Conservation (phyloP, 2,329 filamentous ascomycete genomes). For the Blumeria hordei region DNA sequence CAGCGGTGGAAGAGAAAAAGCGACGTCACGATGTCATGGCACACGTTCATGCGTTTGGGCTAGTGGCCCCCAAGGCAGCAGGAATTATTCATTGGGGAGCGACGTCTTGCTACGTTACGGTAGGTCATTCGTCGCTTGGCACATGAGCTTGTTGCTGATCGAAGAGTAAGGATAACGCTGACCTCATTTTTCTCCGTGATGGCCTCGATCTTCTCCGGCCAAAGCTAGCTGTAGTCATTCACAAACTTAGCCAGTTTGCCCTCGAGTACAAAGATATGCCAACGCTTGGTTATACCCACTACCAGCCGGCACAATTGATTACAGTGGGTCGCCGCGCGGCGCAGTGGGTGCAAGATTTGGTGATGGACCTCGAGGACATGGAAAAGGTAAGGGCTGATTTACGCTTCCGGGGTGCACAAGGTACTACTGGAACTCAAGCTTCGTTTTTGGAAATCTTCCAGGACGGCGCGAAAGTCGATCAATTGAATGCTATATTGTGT, state of each 20-base stretch:
- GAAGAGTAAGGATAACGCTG: conserved; percentile 35
- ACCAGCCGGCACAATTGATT: conserved; percentile 11
- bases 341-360: conserved; percentile 52
- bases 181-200: conserved; percentile 48
- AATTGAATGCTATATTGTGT: conserved; percentile 30
- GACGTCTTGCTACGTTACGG: conserved; percentile 9
- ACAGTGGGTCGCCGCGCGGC: conserved; percentile 22
- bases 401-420: conserved; percentile 45
- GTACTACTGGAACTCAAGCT: conserved; percentile 42
- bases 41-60: conserved; percentile 49
- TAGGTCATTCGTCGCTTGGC: neutral
- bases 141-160: neutral
- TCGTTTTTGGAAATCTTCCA: conserved; percentile 23
- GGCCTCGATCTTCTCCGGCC: conserved; percentile 52
- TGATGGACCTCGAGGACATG: conserved; percentile 52
- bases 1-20: conserved; percentile 51
- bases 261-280: conserved; percentile 47
- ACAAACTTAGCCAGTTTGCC: conserved; percentile 50
- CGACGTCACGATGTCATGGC: conserved; percentile 1
- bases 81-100: conserved; percentile 58
- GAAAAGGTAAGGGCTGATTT: conserved; percentile 44
- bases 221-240: conserved; percentile 57
- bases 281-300: conserved; percentile 27
- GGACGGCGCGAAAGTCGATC: conserved; percentile 25
- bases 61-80: conserved; percentile 47